Evolutionary conservation across 1,284 basidiomycete genomes (phyloP).

Genomic region (Malassezia japonica): DNA sequence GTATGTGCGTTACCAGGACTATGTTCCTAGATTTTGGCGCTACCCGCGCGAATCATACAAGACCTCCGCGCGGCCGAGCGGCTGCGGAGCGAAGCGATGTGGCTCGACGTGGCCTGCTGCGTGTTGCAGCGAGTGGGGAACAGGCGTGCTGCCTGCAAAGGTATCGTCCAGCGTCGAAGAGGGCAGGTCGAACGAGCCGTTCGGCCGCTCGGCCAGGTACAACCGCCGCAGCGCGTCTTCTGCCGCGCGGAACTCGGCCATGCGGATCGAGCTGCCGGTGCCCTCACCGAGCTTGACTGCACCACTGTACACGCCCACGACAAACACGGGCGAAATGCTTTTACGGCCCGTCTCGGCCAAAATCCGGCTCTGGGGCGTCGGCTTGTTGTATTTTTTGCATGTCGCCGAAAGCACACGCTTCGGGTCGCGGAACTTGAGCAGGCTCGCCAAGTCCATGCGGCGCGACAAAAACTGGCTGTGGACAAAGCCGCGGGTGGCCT

Average conservation of each 20-base stretch:
- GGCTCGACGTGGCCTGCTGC: background rate
- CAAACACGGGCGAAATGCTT: slow-evolving; percentile 79
- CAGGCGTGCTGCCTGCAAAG: slow-evolving; percentile 11
- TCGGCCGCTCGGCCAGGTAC: slow-evolving; percentile 57
- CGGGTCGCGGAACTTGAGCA: slow-evolving; percentile 68
- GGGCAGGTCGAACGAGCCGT: slow-evolving; percentile 53
- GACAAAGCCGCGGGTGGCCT: slow-evolving; percentile 25
- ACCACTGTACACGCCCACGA: slow-evolving; percentile 81
- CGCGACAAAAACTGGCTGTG: slow-evolving; percentile 28
- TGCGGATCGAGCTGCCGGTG: slow-evolving; percentile 79
- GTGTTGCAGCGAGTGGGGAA: slow-evolving; percentile 12
- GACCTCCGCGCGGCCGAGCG: slow-evolving; percentile 15
- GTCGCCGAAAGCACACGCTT: slow-evolving; percentile 46
- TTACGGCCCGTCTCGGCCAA: slow-evolving; percentile 84
- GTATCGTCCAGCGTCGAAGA: slow-evolving; percentile 28
- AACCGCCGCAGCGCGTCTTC: slow-evolving; percentile 72
- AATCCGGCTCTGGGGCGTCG: slow-evolving; percentile 54
- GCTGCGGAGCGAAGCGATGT: slow-evolving; percentile 4
- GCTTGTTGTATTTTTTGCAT: slow-evolving; percentile 40
- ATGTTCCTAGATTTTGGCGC: background rate
- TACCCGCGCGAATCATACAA: slow-evolving; percentile 15
- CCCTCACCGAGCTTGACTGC: slow-evolving; percentile 82
- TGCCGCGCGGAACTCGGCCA: slow-evolving; percentile 88
- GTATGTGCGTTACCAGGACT: background rate
- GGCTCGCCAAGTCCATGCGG: slow-evolving; percentile 57